Evolutionary conservation across 2,329 filamentous ascomycete genomes (phyloP).

Genomic region (Orbilia blumenaviensis): DNA sequence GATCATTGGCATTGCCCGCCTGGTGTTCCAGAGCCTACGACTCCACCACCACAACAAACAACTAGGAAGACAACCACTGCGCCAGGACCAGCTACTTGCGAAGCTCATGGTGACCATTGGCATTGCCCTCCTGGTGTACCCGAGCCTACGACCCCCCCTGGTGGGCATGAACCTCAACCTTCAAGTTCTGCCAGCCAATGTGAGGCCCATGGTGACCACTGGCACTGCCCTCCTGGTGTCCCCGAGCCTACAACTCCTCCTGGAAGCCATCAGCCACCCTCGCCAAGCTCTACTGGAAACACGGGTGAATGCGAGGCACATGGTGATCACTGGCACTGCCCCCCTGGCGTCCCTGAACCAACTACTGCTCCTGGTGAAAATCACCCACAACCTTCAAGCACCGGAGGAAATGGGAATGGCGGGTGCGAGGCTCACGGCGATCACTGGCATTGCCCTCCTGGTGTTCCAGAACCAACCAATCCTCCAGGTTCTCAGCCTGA

Average conservation of each 20-base stretch:
- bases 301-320: neutral
- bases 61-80: neutral
- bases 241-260: constrained; percentile 6
- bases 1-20: neutral
- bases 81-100: neutral
- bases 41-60: neutral
- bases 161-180: neutral
- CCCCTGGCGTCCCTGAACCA: neutral
- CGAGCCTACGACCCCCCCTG: neutral
- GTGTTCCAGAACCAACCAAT: constrained; percentile 1
- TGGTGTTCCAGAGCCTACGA: neutral
- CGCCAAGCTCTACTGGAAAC: neutral
- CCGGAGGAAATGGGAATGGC: neutral
- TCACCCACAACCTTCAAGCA: neutral
- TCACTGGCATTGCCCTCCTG: constrained; percentile 7
- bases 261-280: neutral
- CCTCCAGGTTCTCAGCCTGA: constrained; percentile 1
- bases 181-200: too few relatives aligned
- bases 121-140: constrained; percentile 1
- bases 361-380: neutral
- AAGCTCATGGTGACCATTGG: constrained; percentile 1
- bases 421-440: constrained; percentile 7
- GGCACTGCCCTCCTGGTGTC: constrained; percentile 1
- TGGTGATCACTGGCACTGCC: constrained; percentile 2
- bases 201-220: neutral